Base-by-base conservation (phyloP, 1,284 basidiomycete species). In the Microbotryomycetes sp. region DNA sequence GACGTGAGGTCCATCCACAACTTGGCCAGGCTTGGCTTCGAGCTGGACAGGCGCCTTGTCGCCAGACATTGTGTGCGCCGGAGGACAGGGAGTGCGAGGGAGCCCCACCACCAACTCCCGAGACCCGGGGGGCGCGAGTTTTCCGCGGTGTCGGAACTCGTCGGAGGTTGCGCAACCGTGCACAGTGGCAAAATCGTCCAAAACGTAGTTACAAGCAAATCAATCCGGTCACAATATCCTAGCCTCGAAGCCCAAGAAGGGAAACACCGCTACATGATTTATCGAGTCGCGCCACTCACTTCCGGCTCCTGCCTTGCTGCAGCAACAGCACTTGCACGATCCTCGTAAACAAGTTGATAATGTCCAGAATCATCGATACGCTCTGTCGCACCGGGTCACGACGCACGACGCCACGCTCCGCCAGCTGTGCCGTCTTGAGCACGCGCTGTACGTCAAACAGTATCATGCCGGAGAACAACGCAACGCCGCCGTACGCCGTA, bases 381-480 rank as follows among this genome's bases (percentile, higher is more conserved):
- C 87, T 83, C 76, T 93, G 90, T 62, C 81, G 84, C 65, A 93
- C 77, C 6, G 91, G 85, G 75, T 94, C 91, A 21, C 81, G 78
- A 52, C 81, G 79, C 68, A 88, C 81, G 46, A 77, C 69, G 53
- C 90, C 89, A 60, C 79, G 77, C 71, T 89, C 83, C 21, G 83
- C 86, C 74, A 88, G 73, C 45, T 87, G 82, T 26, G 85, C 90
- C 68, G 91, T 84, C 45, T 83, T 80, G 57, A 93, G 74, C 45
- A n/a, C 76, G 84, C 73, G 73, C 86, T 71, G 69, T 5, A 68
- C 70, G 87, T 93, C 90, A 71, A 85, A 93, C 30, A 93, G 83
- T 18, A 91, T 86, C 70, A 92, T 89, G 31, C 86, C 89, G 58
- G 86, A 79, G 73, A 94, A 93, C 3, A 94, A 86, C 27, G 88